Evolutionary conservation across 345 rosid genomes (phyloP).

Genomic region (Balakata baccata): DNA sequence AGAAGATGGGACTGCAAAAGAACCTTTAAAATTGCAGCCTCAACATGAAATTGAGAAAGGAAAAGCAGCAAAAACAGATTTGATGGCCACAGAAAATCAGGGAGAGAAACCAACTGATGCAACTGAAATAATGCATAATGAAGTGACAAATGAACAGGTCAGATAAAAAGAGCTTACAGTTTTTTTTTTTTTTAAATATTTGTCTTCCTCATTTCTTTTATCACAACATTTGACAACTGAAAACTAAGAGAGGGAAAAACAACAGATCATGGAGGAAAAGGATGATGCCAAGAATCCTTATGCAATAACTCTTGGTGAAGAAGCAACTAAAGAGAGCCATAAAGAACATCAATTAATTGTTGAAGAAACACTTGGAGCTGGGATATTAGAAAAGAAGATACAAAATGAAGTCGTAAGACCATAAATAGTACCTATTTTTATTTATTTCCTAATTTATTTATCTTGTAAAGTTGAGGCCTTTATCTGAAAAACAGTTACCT

Average conservation of each 20-base stretch:
- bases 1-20: slow-evolving; percentile 10
- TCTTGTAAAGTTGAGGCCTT: slow-evolving; percentile 6
- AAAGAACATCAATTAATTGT: slow-evolving; percentile 24
- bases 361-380: slow-evolving; percentile 21
- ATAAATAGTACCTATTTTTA: neutral
- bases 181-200: slow-evolving; percentile 2
- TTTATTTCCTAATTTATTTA: neutral
- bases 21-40: slow-evolving; percentile 12
- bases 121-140: slow-evolving; percentile 21
- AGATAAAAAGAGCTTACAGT: neutral
- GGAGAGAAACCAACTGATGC: slow-evolving; percentile 18
- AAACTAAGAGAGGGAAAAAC: slow-evolving; percentile 6
- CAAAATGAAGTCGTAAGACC: slow-evolving; percentile 39
- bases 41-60: slow-evolving; percentile 14
- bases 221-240: neutral
- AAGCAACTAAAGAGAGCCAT: slow-evolving; percentile 19
- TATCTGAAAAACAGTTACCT: slow-evolving; percentile 14
- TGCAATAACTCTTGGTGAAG: slow-evolving; percentile 21
- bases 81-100: slow-evolving; percentile 17
- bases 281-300: slow-evolving; percentile 22
- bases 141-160: slow-evolving; percentile 38
- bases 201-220: neutral
- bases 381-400: slow-evolving; percentile 10
- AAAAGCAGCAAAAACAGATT: slow-evolving; percentile 7
- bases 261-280: slow-evolving; percentile 37